Evolutionary conservation across 2,329 filamentous ascomycete species (phyloP).

Genomic region (Sporothrix phasma): DNA sequence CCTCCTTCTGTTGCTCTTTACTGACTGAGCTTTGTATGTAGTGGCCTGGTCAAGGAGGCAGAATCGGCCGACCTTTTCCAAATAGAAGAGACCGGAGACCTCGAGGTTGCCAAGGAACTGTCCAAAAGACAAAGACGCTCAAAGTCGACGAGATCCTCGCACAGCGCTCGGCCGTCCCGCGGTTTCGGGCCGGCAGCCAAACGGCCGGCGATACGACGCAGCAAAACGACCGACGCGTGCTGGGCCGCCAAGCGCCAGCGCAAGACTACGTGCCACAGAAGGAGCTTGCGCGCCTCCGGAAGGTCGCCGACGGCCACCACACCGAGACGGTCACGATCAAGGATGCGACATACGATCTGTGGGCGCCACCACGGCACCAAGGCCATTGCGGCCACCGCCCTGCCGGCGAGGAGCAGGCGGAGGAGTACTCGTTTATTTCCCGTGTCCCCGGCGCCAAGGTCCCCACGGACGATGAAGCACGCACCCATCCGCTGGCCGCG

Average conservation of each 20-base stretch:
- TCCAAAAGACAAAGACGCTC: constrained; percentile 61
- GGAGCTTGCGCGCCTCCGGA: constrained; percentile 68
- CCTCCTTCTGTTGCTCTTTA: not conserved
- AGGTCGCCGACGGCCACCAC: constrained; percentile 65
- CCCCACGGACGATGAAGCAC: constrained; percentile 64
- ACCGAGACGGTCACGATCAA: constrained; percentile 43
- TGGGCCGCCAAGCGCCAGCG: constrained; percentile 65
- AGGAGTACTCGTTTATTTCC: constrained; percentile 57
- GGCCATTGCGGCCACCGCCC: constrained; percentile 16
- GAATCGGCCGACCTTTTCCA: constrained; percentile 74
- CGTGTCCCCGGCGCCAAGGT: constrained; percentile 56
- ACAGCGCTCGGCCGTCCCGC: constrained; percentile 73
- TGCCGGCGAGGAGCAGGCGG: constrained; percentile 30
- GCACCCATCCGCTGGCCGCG: constrained; percentile 70
- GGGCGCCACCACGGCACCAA: constrained; percentile 37
- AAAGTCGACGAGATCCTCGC: constrained; percentile 89
- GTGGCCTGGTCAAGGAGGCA: constrained; percentile 79
- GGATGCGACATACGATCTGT: constrained; percentile 69
- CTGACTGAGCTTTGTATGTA: constrained; percentile 27
- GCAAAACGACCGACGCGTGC: constrained; percentile 61
- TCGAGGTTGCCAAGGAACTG: constrained; percentile 52
- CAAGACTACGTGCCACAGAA: constrained; percentile 75
- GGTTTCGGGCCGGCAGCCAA: constrained; percentile 71
- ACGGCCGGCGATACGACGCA: constrained; percentile 47
- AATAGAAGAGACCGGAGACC: constrained; percentile 65